Conservation (phyloP, 2,329 filamentous ascomycete species). For the Phaeosphaeriaceae sp. region DNA sequence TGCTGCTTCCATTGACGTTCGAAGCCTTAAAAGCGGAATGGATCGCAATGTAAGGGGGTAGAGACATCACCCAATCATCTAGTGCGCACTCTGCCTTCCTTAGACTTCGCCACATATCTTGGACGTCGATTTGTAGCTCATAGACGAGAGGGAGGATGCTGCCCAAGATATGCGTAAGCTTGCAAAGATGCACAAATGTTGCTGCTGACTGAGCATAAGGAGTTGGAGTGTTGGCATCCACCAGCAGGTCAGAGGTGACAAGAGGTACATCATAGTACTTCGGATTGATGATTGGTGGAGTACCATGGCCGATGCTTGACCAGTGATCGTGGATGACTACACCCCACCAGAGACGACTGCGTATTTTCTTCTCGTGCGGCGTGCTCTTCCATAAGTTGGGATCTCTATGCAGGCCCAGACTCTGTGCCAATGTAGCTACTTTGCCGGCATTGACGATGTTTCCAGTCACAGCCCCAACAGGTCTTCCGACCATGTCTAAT, state of each 20-base stretch:
- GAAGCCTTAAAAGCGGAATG: neutral
- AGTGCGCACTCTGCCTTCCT: slow-evolving; percentile 18
- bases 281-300: slow-evolving; percentile 23
- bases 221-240: neutral
- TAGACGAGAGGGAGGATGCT: slow-evolving; percentile 26
- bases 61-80: slow-evolving; percentile 18
- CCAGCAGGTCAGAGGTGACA: slow-evolving; percentile 2
- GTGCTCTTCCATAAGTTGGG: slow-evolving; percentile 21
- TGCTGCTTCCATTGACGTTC: slow-evolving; percentile 20
- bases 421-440: slow-evolving; percentile 29
- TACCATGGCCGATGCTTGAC: slow-evolving; percentile 31
- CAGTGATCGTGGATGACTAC: slow-evolving; percentile 29
- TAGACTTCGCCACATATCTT: slow-evolving; percentile 12
- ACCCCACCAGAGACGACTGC: slow-evolving; percentile 30
- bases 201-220: neutral
- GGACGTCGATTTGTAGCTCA: slow-evolving; percentile 12
- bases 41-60: slow-evolving; percentile 13
- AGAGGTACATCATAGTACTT: slow-evolving; percentile 23
- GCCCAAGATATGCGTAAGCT: slow-evolving; percentile 25
- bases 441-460: slow-evolving; percentile 29
- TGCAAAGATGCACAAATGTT: slow-evolving; percentile 24
- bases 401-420: slow-evolving; percentile 25
- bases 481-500: slow-evolving; percentile 28
- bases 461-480: slow-evolving; percentile 23
- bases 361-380: slow-evolving; percentile 23